Percentiles rank a stretch among this genome's conserved stretches.
These are phyloP conservation scores for Aspergillus brunneoviolaceus DNA, from an alignment of 2,329 filamentous ascomycete species.

Conservation along the genomic window DNA sequence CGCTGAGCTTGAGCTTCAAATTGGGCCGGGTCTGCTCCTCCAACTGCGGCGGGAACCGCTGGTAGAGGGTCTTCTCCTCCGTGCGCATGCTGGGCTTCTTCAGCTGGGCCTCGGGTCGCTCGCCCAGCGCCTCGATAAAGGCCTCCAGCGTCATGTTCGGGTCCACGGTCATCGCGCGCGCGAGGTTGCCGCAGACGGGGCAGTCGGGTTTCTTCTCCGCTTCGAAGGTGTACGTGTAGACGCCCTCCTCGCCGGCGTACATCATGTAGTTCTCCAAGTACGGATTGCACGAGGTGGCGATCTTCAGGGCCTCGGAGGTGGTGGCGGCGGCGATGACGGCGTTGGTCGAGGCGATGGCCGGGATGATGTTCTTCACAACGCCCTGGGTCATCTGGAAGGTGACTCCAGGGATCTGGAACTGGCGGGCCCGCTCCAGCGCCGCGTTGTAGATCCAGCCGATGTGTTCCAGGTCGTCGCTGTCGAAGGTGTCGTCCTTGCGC, in stretches of 20 bases:
- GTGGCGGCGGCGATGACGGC: conserved; percentile 93
- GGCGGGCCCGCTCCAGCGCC: conserved; percentile 73
- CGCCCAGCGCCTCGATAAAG: conserved; percentile 79
- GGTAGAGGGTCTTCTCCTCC: conserved; percentile 83
- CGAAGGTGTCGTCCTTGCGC: conserved; percentile 77
- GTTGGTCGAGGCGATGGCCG: conserved; percentile 95
- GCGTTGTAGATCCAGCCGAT: conserved; percentile 95
- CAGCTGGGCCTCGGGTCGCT: conserved; percentile 83
- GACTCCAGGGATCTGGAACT: conserved; percentile 89
- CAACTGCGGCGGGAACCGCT: conserved; percentile 76
- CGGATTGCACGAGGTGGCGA: conserved; percentile 78
- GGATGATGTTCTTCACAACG: conserved; percentile 99
- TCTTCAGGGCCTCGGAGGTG: conserved; percentile 96
- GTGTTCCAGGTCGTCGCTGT: conserved; percentile 95
- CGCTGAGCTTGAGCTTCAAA: conserved; percentile 71
- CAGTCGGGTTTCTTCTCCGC: conserved; percentile 94
- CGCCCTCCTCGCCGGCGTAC: conserved; percentile 92
- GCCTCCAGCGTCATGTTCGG: conserved; percentile 73
- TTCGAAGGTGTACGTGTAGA: conserved; percentile 97
- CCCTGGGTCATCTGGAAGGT: conserved; percentile 96
- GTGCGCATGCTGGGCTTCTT: conserved; percentile 87
- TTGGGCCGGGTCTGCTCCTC: conserved; percentile 84
- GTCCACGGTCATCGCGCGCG: conserved; percentile 72
- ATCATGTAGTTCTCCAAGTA: conserved; percentile 96
- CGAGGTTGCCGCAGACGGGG: conserved; percentile 83